phyloP scores from a whole-genome alignment of 257 asterid species.

The Ilex asprella region DNA sequence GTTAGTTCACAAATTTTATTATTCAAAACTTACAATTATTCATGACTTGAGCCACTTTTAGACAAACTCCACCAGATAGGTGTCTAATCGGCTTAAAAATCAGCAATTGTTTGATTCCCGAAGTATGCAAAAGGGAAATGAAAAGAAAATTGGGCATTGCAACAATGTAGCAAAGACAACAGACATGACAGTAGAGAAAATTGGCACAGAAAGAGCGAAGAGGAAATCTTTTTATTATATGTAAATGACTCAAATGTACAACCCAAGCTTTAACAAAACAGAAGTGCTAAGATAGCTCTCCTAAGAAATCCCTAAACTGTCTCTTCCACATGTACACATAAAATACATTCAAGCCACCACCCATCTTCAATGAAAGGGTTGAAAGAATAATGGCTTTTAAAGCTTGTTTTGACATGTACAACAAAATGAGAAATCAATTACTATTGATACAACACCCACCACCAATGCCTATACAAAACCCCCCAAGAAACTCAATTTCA shows the following conservation, averaged over 20 bases:
- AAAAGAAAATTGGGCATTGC: too few relatives aligned
- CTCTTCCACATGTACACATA: conserved; percentile 7
- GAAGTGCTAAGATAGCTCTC: conserved; percentile 11
- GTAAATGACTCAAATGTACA: not conserved
- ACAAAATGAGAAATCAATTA: not conserved
- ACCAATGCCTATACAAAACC: conserved; percentile 10
- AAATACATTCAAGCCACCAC: conserved; percentile 12
- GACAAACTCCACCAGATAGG: too few relatives aligned
- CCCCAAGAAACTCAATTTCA: not conserved
- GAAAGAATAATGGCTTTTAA: conserved; percentile 32
- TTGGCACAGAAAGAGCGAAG: too few relatives aligned
- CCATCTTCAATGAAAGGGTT: conserved; percentile 48
- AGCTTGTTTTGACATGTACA: conserved; percentile 22
- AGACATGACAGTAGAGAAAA: too few relatives aligned
- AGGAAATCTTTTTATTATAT: too few relatives aligned
- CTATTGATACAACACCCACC: conserved; percentile 12
- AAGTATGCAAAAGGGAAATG: too few relatives aligned
- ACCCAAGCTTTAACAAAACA: conserved; percentile 4
- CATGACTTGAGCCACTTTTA: too few relatives aligned
- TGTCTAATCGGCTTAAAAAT: too few relatives aligned
- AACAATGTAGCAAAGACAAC: too few relatives aligned
- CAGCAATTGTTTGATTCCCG: too few relatives aligned
- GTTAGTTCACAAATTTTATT: too few relatives aligned
- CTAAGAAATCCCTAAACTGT: conserved; percentile 11
- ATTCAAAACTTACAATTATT: too few relatives aligned